Percentiles rank a stretch among this genome's conserved stretches.
Conservation (phyloP, 495 filamentous ascomycete species). For the Oleoguttula mirabilis region DNA sequence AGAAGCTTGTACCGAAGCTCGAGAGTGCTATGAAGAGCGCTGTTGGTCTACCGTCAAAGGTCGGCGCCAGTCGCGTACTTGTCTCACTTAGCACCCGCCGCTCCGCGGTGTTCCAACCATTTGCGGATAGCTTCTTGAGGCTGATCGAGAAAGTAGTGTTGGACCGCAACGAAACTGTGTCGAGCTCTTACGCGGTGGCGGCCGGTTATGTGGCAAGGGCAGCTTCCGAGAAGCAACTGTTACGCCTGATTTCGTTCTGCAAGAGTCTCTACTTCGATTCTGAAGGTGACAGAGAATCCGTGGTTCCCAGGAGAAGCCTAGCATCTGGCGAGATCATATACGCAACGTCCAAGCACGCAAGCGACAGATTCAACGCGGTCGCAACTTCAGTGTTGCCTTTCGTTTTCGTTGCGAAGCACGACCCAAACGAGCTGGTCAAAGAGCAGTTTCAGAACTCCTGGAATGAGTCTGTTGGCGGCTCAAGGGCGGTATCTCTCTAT, state of each 20-base stretch:
- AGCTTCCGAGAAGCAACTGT: conserved; percentile 54
- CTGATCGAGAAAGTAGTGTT: conserved; percentile 65
- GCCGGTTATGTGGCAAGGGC: conserved; percentile 74
- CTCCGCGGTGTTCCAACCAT: conserved; percentile 57
- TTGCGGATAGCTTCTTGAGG: conserved; percentile 66
- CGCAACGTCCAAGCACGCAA: conserved; percentile 67
- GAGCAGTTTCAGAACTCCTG: conserved; percentile 71
- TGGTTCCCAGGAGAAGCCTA: conserved; percentile 33
- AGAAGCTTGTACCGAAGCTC: conserved; percentile 54
- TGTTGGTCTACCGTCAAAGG: conserved; percentile 82
- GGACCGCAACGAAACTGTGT: conserved; percentile 85
- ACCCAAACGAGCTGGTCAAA: conserved; percentile 62
- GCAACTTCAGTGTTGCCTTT: conserved; percentile 69
- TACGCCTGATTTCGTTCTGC: conserved; percentile 53
- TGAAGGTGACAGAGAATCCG: conserved; percentile 49
- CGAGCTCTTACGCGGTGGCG: conserved; percentile 69
- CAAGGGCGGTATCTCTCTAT: conserved; percentile 68
- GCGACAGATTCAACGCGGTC: conserved; percentile 72
- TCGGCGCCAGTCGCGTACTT: conserved; percentile 75
- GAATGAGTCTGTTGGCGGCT: conserved; percentile 79
- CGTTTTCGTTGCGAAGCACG: conserved; percentile 76
- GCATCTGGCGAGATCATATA: conserved; percentile 69
- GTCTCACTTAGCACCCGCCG: conserved; percentile 76
- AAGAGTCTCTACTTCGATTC: conserved; percentile 64
- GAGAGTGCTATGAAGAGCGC: conserved; percentile 70